phyloP scores from a whole-genome alignment of 495 filamentous ascomycete species.

The Neurospora discreta region DNA sequence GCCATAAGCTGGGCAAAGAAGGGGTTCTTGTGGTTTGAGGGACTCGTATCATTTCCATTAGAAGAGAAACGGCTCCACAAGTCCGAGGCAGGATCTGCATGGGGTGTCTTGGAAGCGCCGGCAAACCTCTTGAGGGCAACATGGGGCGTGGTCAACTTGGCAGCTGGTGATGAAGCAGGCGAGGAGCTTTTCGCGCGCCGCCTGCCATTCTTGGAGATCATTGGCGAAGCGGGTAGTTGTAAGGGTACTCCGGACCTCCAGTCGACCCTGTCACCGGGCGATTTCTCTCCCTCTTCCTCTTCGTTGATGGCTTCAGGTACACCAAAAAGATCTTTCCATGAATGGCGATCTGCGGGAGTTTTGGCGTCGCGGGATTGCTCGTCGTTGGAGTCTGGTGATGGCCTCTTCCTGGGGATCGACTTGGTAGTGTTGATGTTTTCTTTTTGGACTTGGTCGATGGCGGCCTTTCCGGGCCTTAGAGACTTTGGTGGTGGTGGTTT shows the following conservation, averaged over 20 bases:
- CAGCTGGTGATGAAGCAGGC: slow-evolving; percentile 55
- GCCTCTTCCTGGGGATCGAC: neutral
- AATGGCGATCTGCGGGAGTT: slow-evolving; percentile 64
- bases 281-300: slow-evolving; percentile 30
- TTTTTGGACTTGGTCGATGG: slow-evolving; percentile 8
- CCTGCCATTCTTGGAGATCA: slow-evolving; percentile 36
- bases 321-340: slow-evolving; percentile 71
- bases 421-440: slow-evolving; percentile 3
- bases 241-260: slow-evolving; percentile 15
- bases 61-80: slow-evolving; percentile 73
- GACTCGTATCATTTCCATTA: slow-evolving; percentile 20
- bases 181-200: slow-evolving; percentile 79
- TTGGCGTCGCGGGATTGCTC: slow-evolving; percentile 41
- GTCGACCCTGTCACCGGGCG: slow-evolving; percentile 31
- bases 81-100: slow-evolving; percentile 71
- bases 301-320: slow-evolving; percentile 40
- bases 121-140: slow-evolving; percentile 41
- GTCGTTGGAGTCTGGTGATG: slow-evolving; percentile 1
- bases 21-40: slow-evolving; percentile 32
- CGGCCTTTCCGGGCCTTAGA: slow-evolving; percentile 1
- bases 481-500: neutral
- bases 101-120: slow-evolving; percentile 56
- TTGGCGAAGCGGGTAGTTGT: slow-evolving; percentile 30
- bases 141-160: slow-evolving; percentile 17
- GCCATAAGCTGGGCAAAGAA: slow-evolving; percentile 50